phyloP scores from a whole-genome alignment of 2,329 filamentous ascomycete genomes.

The Ustilaginoidea virens region DNA sequence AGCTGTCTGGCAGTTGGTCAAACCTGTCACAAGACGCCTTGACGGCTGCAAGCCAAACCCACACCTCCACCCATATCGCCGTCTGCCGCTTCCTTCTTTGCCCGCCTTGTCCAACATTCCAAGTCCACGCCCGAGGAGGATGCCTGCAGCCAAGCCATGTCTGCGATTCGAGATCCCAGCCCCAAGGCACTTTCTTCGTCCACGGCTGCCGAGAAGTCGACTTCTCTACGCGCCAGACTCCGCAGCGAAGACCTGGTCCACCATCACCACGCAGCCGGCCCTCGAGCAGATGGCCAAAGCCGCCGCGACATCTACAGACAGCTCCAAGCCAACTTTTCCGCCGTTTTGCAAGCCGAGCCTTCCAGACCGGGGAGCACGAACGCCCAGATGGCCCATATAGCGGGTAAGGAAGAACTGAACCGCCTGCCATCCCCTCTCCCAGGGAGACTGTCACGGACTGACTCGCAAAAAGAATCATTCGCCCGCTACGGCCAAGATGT shows the following conservation, averaged over 20 bases:
- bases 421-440: not conserved
- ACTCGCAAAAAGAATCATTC: conserved; percentile 1
- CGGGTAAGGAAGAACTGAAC: conserved; percentile 3
- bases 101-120: no score
- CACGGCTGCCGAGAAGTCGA: conserved; percentile 3
- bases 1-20: no score
- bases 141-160: no score
- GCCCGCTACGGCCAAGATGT: conserved; percentile 3
- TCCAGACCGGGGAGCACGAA: no score
- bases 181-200: conserved; percentile 2
- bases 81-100: no score
- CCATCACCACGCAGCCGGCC: not conserved
- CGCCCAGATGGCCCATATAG: not conserved
- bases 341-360: not conserved
- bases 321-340: conserved; percentile 11
- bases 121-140: no score
- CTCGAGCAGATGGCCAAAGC: conserved; percentile 1
- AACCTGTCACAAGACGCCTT: no score
- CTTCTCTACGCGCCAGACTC: conserved; percentile 13
- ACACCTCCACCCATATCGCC: no score
- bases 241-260: conserved; percentile 8
- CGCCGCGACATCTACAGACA: conserved; percentile 10
- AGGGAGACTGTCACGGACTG: no score
- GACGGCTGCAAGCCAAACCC: no score
- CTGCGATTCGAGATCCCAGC: no score